Evolutionary conservation across 768 basidiomycete genomes (phyloP).

Genomic region (Hericium rajendrae): DNA sequence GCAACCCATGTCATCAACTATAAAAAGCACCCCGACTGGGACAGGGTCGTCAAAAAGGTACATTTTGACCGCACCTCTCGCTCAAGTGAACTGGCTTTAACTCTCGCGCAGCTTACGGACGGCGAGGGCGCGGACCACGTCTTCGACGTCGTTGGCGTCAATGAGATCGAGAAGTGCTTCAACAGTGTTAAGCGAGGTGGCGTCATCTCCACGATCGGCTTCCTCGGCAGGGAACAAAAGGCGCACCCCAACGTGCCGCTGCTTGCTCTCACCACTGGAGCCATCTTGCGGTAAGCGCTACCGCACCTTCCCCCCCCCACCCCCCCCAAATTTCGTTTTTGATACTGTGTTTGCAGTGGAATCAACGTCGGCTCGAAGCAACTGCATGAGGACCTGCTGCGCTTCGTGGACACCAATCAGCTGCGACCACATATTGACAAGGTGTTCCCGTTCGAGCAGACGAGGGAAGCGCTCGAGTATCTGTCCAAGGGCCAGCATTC

Average conservation of each 20-base stretch:
- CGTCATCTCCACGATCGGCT: constrained; percentile 1
- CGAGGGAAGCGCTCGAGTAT: not conserved
- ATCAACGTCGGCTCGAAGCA: constrained; percentile 1
- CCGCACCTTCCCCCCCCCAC: not conserved
- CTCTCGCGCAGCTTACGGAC: not conserved
- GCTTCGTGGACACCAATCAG: not conserved
- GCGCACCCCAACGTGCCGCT: not conserved
- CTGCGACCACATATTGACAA: not conserved
- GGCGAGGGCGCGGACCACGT: constrained; percentile 1
- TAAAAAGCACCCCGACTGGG: constrained; percentile 47
- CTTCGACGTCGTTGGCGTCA: not conserved
- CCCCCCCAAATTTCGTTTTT: not conserved
- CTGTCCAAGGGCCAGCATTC: constrained; percentile 1
- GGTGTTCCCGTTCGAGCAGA: constrained; percentile 1
- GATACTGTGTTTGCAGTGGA: not conserved
- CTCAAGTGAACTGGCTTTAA: not conserved
- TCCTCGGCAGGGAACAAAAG: not conserved
- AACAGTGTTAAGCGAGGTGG: not conserved
- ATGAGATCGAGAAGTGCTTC: not conserved
- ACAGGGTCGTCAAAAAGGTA: constrained; percentile 15
- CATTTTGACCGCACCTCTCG: not conserved
- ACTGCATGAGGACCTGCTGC: not conserved
- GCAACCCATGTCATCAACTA: constrained; percentile 54
- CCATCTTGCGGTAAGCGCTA: not conserved
- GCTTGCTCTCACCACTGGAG: not conserved